Evolutionary conservation across 495 filamentous ascomycete genomes (phyloP), one percentile per base, ranked within the genome.

Genomic region (Chaetomidium leptoderma): DNA sequence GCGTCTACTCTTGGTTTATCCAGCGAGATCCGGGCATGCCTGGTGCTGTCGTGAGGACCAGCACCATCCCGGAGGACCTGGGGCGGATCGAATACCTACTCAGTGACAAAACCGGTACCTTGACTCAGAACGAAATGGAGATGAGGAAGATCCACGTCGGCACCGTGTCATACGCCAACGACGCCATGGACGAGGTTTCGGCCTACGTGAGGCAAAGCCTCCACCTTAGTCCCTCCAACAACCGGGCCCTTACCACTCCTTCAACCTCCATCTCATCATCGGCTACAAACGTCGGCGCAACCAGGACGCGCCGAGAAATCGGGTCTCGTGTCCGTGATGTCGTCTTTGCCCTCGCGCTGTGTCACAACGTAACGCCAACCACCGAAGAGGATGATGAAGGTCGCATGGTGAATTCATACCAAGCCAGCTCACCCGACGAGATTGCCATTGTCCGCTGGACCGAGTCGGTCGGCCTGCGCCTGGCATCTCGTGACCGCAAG

Each of bases 61-160:
- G 90, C 64, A 99, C 93, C 3, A 99, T 99, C 42, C 93, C 93
- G 0, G 93, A 99, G 70, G 93, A 99, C 67, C 76, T 99, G 14
- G 93, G 93, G 16, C 81, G 93, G 39, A 92, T 99, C 40, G 93
- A 99, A 72, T 99, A 97, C 66, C 79, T 99, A 11, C 80, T 99
- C 14, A 96, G 89, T 57, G 93, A 99, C 71, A 99, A 99, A 72
- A 99, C 93, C 9, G 93, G 93, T 9, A 99, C 93, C 11, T 72
- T 99, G 53, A 99, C 93, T 11, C 91, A 97, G 66, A 99, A 99
- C 68, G 90, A 97, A 63, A 97, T 97, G 92, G 93, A 96, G 71
- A 82, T 99, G 79, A 95, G 92, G 66, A 99, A 97, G 72, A 92
- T 97, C 27, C 95, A 97, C 64, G 90, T 99, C 57, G 95, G 95